Conservation (phyloP, 352 stramenopile species). For the Pythium phragmitis region DNA sequence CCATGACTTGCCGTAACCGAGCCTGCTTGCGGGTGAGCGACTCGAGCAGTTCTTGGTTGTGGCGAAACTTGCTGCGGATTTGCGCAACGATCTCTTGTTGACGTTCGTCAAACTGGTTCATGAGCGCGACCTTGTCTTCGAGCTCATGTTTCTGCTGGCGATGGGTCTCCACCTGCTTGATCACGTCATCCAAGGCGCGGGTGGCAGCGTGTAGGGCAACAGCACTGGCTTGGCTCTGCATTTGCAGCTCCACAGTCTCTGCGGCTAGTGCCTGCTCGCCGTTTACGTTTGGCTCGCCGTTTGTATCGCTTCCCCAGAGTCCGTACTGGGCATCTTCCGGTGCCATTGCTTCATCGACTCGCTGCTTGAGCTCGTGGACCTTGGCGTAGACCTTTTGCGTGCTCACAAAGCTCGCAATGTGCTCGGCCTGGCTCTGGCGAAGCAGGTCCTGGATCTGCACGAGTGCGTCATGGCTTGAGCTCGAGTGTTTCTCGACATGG, state of each 20-base stretch:
- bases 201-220: conserved; percentile 24
- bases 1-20: conserved; percentile 19
- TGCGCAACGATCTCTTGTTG: conserved; percentile 38
- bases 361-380: conserved; percentile 21
- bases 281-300: neutral
- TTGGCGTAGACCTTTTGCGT: conserved; percentile 35
- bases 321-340: conserved; percentile 13
- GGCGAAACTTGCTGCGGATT: conserved; percentile 29
- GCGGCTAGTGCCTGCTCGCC: conserved; percentile 9
- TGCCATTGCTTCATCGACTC: conserved; percentile 9
- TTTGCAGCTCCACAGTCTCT: conserved; percentile 34
- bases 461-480: conserved; percentile 38
- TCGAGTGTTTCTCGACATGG: conserved; percentile 35
- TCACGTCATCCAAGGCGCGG: conserved; percentile 22
- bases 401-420: conserved; percentile 39
- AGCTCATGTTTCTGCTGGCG: conserved; percentile 37
- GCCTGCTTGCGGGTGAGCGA: conserved; percentile 30
- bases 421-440: conserved; percentile 36
- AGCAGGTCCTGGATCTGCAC: conserved; percentile 41
- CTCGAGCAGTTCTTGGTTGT: conserved; percentile 31
- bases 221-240: conserved; percentile 27
- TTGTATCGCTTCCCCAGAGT: conserved; percentile 22
- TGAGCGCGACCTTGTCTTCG: conserved; percentile 40
- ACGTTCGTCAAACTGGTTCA: conserved; percentile 42
- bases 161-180: conserved; percentile 23